Conservation (phyloP, 768 basidiomycete species). For the Ramaria sp. region DNA sequence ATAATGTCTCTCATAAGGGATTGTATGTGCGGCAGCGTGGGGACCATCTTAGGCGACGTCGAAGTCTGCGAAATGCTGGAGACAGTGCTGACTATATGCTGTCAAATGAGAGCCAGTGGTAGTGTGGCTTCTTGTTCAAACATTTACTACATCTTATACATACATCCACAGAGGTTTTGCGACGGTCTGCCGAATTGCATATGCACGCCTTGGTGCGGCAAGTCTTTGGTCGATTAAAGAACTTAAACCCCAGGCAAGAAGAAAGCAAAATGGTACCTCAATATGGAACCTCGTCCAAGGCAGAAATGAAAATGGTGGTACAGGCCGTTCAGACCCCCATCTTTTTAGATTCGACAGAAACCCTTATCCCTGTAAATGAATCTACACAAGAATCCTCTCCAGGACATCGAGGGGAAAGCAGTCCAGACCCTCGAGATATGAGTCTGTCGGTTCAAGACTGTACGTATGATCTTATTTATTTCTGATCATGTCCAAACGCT, state of each 20-base stretch:
- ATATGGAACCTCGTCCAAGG: slow-evolving; percentile 31
- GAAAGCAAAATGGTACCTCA: slow-evolving; percentile 43
- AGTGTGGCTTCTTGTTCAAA: slow-evolving; percentile 21
- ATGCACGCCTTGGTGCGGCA: slow-evolving; percentile 82
- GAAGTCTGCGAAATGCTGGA: slow-evolving; percentile 98
- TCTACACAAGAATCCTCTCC: not conserved
- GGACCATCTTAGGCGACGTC: slow-evolving; percentile 72
- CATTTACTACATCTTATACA: slow-evolving; percentile 8
- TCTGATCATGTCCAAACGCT: not conserved
- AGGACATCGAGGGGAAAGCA: not conserved
- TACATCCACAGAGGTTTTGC: slow-evolving; percentile 56
- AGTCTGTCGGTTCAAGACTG: not conserved
- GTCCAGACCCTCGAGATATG: not conserved
- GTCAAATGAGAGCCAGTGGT: slow-evolving; percentile 96
- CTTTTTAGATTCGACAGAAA: not conserved
- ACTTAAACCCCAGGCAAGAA: slow-evolving; percentile 52
- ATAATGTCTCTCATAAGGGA: slow-evolving; percentile 86
- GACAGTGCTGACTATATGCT: slow-evolving; percentile 92
- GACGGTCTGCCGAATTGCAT: slow-evolving; percentile 77
- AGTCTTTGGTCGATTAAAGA: slow-evolving; percentile 66
- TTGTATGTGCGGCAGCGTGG: slow-evolving; percentile 62
- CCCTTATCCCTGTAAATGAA: not conserved
- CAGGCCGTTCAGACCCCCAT: slow-evolving; percentile 17
- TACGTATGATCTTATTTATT: not conserved
- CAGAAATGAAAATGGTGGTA: slow-evolving; percentile 54